A percentile compares a stretch with the other conserved stretches of the same genome.
phyloP scores from a whole-genome alignment of 148 eudicot species.

The Fagopyrum esculentum region DNA sequence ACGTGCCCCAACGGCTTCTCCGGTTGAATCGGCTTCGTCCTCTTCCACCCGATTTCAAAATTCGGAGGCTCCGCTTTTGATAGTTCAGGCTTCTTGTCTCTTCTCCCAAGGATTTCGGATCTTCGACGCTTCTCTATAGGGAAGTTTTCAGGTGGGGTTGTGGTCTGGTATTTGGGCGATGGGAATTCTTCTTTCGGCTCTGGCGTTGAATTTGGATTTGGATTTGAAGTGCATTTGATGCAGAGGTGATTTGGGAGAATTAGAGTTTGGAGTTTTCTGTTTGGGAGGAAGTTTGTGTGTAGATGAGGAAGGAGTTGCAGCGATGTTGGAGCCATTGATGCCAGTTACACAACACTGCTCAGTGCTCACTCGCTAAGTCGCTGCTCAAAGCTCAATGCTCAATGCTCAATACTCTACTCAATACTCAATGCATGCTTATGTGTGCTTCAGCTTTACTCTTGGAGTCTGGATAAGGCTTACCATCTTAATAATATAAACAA shows the following conservation, averaged over 20 bases:
- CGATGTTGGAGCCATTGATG: slow-evolving; percentile 5
- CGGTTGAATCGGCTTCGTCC: slow-evolving; percentile 46
- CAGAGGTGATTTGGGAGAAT: background rate
- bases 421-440: too few relatives aligned
- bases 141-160: slow-evolving; percentile 47
- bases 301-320: background rate
- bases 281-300: background rate
- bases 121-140: slow-evolving; percentile 62
- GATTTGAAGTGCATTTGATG: background rate
- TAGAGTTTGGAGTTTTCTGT: background rate
- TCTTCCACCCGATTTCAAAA: slow-evolving; percentile 84
- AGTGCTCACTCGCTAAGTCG: too few relatives aligned
- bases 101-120: slow-evolving; percentile 63
- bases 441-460: too few relatives aligned
- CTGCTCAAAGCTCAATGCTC: too few relatives aligned
- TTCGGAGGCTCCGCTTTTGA: slow-evolving; percentile 69
- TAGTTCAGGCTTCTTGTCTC: slow-evolving; percentile 32
- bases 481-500: too few relatives aligned
- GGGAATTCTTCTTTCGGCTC: slow-evolving; percentile 25
- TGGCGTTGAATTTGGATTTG: background rate
- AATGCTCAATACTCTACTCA: too few relatives aligned
- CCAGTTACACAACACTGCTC: background rate
- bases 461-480: too few relatives aligned
- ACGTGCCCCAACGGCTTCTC: slow-evolving; percentile 80
- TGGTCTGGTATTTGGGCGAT: slow-evolving; percentile 28